Evolutionary conservation across 345 rosid genomes (phyloP), one percentile per base, ranked within the genome.

Genomic region (Lenwebbia sp.): DNA sequence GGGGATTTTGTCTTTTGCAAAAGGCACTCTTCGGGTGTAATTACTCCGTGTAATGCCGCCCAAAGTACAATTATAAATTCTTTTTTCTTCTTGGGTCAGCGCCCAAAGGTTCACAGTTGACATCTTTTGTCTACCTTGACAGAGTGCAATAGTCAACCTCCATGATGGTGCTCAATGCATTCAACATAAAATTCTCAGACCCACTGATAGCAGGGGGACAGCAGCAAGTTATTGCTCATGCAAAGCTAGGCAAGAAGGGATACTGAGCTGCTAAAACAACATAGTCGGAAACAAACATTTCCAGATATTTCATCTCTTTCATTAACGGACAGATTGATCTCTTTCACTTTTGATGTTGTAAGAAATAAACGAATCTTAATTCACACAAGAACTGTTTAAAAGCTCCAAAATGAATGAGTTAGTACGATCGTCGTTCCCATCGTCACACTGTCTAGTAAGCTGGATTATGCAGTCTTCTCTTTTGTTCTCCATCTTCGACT

Each of bases 381-480:
- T 65, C 78, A 65, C 78, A 33, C 25, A 15, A 62, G 25, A 65
- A 70, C 47, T 70, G 25, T 33, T 70, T 15, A 33, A 70, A 33
- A 21, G 78, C 78, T 70, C 78, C 44, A 12, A 19, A 65, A 33
- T 17, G 22, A 65, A 33, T 17, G 22, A 65, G 78, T 70, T 33
- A 70, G 44, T 33, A 33, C 78, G 33, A 21, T 70, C 0, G 25
- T 9, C 9, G 13, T 33, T 70, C 37, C 78, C 12, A 7, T 70
- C 78, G 44, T 19, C 25, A 33, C 78, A 33, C 13, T 33, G 25
- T 33, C 47, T 15, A 70, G 25, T 2, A 2, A 70, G 8, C 58
- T 28, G 62, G 40, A 33, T 90, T 78, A 93, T 53, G 93, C 94
- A 23, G 62, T 90, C 92, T 93, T 92, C 88, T 88, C 90, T 86